A percentile compares a stretch with the other conserved stretches of the same genome.
Evolutionary conservation across 306 rosid genomes (phyloP).

Genomic region (Phaseolus lunatus): DNA sequence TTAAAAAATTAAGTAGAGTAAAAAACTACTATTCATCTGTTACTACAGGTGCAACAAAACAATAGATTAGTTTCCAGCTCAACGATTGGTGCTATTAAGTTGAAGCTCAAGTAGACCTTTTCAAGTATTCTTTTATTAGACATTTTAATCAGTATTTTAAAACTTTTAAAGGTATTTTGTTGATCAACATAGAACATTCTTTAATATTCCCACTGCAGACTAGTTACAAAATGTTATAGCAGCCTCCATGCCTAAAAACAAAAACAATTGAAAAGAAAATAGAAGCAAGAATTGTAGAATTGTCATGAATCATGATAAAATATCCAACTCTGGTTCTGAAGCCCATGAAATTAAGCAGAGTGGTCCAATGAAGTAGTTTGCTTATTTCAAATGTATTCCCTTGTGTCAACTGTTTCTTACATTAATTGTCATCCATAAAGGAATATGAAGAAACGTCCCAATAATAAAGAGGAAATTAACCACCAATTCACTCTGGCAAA

Average conservation of each 20-base stretch:
- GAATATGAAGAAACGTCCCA: slow-evolving; percentile 7
- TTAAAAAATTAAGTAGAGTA: slow-evolving; percentile 36
- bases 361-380: slow-evolving; percentile 14
- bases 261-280: not conserved
- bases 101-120: not conserved
- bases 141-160: not conserved
- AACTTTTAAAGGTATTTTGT: not conserved
- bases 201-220: not conserved
- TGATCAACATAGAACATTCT: not conserved
- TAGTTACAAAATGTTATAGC: slow-evolving; percentile 3
- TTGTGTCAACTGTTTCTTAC: not conserved
- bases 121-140: not conserved
- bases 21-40: slow-evolving; percentile 36
- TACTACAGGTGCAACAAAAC: slow-evolving; percentile 15
- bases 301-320: slow-evolving; percentile 9
- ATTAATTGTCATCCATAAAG: not conserved
- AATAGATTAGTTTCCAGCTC: slow-evolving; percentile 22
- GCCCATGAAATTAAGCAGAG: slow-evolving; percentile 14
- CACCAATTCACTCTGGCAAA: slow-evolving; percentile 26
- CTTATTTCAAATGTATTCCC: not conserved
- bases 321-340: slow-evolving; percentile 17
- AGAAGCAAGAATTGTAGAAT: slow-evolving; percentile 12
- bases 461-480: slow-evolving; percentile 37
- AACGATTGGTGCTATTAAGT: slow-evolving; percentile 4
- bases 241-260: not conserved